These are phyloP conservation scores for Beta corolliflora DNA, from an alignment of 179 eudicot species.

Conservation along the genomic window DNA sequence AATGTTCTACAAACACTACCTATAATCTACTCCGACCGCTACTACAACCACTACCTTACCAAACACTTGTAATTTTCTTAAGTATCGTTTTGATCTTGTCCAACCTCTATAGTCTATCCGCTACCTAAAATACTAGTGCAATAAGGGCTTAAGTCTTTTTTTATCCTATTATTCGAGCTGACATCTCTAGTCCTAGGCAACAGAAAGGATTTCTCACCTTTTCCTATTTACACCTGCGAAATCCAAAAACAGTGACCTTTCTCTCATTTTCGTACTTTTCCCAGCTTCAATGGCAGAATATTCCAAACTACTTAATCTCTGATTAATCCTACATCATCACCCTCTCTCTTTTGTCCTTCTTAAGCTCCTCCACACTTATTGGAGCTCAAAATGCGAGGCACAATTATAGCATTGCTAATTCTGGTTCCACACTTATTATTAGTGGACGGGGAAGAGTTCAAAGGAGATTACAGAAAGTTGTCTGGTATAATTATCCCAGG, in stretches of 20 bases:
- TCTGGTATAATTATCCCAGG: constrained; percentile 95
- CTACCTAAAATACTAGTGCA: no score
- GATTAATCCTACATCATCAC: background rate
- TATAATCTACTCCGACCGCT: no score
- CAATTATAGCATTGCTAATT: background rate
- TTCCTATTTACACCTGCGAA: background rate
- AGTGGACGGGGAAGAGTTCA: constrained; percentile 32
- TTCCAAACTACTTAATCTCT: background rate
- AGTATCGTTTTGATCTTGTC: no score
- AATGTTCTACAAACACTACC: no score
- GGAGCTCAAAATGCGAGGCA: constrained; percentile 28
- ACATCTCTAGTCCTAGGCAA: no score
- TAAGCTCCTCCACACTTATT: constrained; percentile 8
- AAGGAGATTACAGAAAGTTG: constrained; percentile 50
- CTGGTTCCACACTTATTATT: background rate
- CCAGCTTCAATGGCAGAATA: background rate
- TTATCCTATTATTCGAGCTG: no score
- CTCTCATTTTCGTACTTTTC: background rate
- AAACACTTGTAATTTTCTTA: no score
- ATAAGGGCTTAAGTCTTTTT: no score
- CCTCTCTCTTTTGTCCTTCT: background rate
- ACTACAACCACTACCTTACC: no score
- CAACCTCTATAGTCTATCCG: no score
- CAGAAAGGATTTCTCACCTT: no score
- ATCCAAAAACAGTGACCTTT: background rate